Evolutionary conservation across 495 filamentous ascomycete genomes (phyloP).

Genomic region (Diplogelasinospora grovesii): DNA sequence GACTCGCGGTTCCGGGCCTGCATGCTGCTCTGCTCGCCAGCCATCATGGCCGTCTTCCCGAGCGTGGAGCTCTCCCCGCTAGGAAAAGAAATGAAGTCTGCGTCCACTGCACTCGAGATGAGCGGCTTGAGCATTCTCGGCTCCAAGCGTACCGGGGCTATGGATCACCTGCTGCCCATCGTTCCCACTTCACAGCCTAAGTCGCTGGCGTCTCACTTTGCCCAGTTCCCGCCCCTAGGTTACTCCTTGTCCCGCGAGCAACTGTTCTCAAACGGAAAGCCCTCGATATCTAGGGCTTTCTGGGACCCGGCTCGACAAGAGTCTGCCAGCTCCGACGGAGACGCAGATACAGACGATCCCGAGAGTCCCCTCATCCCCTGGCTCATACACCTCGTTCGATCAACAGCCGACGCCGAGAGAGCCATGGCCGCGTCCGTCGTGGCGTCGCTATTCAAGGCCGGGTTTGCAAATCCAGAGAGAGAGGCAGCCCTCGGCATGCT

Average conservation of each 20-base stretch:
- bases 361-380: constrained; percentile 79
- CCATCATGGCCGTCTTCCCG: constrained; percentile 67
- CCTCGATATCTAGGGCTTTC: constrained; percentile 17
- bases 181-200: constrained; percentile 24
- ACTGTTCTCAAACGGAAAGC: constrained; percentile 16
- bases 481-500: constrained; percentile 57
- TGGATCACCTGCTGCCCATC: constrained; percentile 55
- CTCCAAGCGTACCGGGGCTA: constrained; percentile 35
- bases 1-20: constrained; percentile 72
- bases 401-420: constrained; percentile 54
- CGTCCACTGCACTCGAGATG: constrained; percentile 32
- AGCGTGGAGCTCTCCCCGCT: constrained; percentile 23
- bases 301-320: constrained; percentile 22
- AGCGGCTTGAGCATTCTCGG: constrained; percentile 18
- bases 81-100: constrained; percentile 17
- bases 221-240: constrained; percentile 55
- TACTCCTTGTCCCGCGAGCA: constrained; percentile 37
- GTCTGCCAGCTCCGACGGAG: constrained; percentile 14
- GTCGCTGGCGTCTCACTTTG: constrained; percentile 6
- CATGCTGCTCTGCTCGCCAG: constrained; percentile 70
- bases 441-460: constrained; percentile 65
- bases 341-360: constrained; percentile 48
- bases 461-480: constrained; percentile 54
- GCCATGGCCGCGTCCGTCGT: constrained; percentile 76
- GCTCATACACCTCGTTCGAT: constrained; percentile 66